A percentile compares a stretch with the other conserved stretches of the same genome.
phyloP scores from a whole-genome alignment of 2,329 filamentous ascomycete genomes.

The Arthrinium puccinioides region DNA sequence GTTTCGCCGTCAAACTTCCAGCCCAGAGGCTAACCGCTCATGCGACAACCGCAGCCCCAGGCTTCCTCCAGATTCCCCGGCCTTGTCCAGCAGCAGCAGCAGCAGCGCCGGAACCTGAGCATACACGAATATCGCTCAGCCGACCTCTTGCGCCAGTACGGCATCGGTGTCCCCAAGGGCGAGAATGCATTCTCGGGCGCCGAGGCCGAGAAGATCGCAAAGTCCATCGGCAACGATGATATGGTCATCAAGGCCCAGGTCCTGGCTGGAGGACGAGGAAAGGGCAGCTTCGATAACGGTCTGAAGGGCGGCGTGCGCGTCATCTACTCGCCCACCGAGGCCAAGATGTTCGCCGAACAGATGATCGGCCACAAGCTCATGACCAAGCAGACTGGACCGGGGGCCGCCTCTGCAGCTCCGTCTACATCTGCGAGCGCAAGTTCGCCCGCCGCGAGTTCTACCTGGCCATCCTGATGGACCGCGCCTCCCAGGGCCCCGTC shows the following conservation, averaged over 20 bases:
- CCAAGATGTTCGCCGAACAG: constrained; percentile 95
- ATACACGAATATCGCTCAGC: constrained; percentile 98
- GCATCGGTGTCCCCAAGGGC: constrained; percentile 86
- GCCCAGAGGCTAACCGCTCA: too few relatives aligned
- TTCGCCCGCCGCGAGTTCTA: constrained; percentile 99
- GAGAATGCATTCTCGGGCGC: constrained; percentile 73
- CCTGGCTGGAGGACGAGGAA: constrained; percentile 93
- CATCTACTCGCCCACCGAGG: constrained; percentile 95
- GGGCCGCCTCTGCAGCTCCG: constrained; percentile 91
- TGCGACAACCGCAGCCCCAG: constrained; percentile 27
- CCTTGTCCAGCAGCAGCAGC: constrained; percentile 66
- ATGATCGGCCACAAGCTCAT: constrained; percentile 99
- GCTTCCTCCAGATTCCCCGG: constrained; percentile 53
- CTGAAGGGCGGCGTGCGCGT: constrained; percentile 98
- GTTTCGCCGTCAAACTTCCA: too few relatives aligned
- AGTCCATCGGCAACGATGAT: constrained; percentile 86
- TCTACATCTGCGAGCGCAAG: constrained; percentile 99
- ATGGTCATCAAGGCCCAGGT: constrained; percentile 99
- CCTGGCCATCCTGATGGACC: constrained; percentile 97
- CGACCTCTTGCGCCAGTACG: constrained; percentile 89
- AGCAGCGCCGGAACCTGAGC: constrained; percentile 83
- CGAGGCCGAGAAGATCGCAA: constrained; percentile 88
- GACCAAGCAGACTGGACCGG: constrained; percentile 97
- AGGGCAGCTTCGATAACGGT: constrained; percentile 96
- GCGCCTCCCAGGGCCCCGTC: constrained; percentile 80